These are phyloP conservation scores for Suillus placidus DNA, from an alignment of 768 basidiomycete genomes.

Conservation along the genomic window DNA sequence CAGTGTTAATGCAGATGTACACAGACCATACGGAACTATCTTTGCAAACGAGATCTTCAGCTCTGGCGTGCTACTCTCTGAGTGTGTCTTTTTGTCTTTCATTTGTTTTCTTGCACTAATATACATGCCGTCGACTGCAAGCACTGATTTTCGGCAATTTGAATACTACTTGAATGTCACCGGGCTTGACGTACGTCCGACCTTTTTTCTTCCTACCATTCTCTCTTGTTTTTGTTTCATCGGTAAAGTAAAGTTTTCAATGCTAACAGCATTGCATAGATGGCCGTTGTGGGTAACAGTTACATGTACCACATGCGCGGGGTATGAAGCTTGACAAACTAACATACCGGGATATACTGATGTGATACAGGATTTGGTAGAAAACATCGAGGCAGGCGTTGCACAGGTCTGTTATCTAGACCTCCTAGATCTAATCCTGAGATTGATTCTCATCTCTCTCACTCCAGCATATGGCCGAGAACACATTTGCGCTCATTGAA, in stretches of 20 bases:
- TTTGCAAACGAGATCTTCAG: slow-evolving; percentile 92
- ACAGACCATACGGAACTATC: slow-evolving; percentile 83
- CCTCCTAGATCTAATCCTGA: neutral
- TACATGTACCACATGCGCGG: slow-evolving; percentile 95
- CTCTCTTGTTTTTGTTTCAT: neutral
- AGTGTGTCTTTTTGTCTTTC: slow-evolving; percentile 50
- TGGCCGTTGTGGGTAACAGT: slow-evolving; percentile 89
- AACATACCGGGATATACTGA: slow-evolving; percentile 7
- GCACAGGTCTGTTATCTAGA: slow-evolving; percentile 44
- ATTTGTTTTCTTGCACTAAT: neutral
- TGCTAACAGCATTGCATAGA: slow-evolving; percentile 46
- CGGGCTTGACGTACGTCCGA: slow-evolving; percentile 75
- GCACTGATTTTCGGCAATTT: slow-evolving; percentile 96
- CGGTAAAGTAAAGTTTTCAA: neutral
- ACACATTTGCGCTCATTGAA: slow-evolving; percentile 75
- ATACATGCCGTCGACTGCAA: slow-evolving; percentile 28
- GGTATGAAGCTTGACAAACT: slow-evolving; percentile 38
- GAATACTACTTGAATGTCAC: slow-evolving; percentile 88
- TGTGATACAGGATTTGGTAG: slow-evolving; percentile 62
- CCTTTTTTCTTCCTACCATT: neutral
- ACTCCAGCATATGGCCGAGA: slow-evolving; percentile 86
- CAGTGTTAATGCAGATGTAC: neutral
- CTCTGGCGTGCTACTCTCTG: slow-evolving; percentile 87
- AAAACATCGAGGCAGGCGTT: slow-evolving; percentile 83
- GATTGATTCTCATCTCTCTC: neutral